Percentiles rank a stretch among this genome's conserved stretches.
These are phyloP conservation scores for Acanthamoeba culbertsoni DNA, from an alignment of 208 protist genomes.

Conservation along the genomic window DNA sequence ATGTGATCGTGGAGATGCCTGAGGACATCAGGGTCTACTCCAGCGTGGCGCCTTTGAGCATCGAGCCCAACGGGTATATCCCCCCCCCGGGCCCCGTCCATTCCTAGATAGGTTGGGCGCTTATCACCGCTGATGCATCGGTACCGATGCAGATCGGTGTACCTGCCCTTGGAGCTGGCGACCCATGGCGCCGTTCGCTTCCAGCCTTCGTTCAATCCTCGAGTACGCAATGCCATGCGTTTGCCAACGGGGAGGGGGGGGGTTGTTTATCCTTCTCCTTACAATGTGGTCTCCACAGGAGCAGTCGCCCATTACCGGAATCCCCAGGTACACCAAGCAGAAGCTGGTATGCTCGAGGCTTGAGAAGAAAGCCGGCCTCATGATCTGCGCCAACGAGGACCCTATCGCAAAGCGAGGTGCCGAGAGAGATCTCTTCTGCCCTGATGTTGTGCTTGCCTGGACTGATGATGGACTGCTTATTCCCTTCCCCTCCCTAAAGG, in stretches of 20 bases:
- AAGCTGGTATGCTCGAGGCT: constrained; percentile 51
- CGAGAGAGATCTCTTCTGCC: not conserved
- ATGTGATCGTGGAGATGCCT: not conserved
- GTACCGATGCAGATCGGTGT: not conserved
- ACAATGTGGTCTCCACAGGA: not conserved
- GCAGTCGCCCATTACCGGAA: not conserved
- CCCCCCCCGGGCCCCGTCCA: too few relatives aligned
- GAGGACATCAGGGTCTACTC: not conserved
- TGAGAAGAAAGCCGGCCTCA: not conserved
- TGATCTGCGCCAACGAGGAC: constrained; percentile 41
- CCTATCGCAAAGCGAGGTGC: not conserved
- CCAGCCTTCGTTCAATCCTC: not conserved
- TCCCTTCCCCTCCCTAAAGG: too few relatives aligned
- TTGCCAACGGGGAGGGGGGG: too few relatives aligned
- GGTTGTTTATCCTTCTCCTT: too few relatives aligned
- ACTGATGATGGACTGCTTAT: not conserved
- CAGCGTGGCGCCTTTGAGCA: not conserved
- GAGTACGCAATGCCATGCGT: not conserved
- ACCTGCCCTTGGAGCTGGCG: constrained; percentile 3
- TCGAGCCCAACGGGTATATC: not conserved
- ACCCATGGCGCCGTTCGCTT: constrained; percentile 29
- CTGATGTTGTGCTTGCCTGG: not conserved
- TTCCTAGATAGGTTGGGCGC: too few relatives aligned
- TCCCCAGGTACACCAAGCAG: constrained; percentile 33
- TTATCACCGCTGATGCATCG: too few relatives aligned